A percentile compares a stretch with the other conserved stretches of the same genome.
Evolutionary conservation across 192 early-diverging fungal genomes (phyloP).

Genomic region (Piromyces finnis): DNA sequence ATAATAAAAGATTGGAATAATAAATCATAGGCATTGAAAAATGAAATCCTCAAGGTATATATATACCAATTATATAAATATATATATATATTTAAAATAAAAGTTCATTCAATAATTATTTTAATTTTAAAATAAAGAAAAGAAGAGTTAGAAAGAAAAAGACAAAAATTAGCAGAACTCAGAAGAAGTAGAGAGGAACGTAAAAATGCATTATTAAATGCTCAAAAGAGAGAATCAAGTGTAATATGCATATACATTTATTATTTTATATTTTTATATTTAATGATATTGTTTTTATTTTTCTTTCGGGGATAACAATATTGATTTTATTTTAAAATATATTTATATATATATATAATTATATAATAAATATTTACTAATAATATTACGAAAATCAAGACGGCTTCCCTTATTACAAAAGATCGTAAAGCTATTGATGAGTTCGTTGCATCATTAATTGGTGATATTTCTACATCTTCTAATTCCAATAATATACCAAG

Average conservation of each 20-base stretch:
- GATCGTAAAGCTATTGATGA: slow-evolving; percentile 63
- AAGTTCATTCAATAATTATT: no score
- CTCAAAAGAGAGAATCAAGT: slow-evolving; percentile 2
- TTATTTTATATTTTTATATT: neutral
- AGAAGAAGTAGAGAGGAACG: slow-evolving; percentile 65
- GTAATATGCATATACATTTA: neutral
- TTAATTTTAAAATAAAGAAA: neutral
- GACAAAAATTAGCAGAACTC: slow-evolving; percentile 77
- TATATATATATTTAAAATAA: no score
- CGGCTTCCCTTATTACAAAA: slow-evolving; percentile 2
- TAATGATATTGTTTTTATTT: no score
- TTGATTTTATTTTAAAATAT: neutral
- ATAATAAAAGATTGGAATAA: no score
- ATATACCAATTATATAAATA: no score
- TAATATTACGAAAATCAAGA: neutral
- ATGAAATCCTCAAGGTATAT: no score
- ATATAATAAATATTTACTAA: neutral
- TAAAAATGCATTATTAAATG: slow-evolving; percentile 14
- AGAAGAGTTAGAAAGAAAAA: slow-evolving; percentile 75
- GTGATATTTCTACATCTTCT: slow-evolving; percentile 29
- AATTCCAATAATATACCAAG: neutral
- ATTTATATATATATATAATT: slow-evolving; percentile 1
- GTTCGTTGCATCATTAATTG: slow-evolving; percentile 67
- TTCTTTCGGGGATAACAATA: no score
- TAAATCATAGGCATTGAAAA: no score